Evolutionary conservation across 2,329 filamentous ascomycete species (phyloP).

Genomic region (Cladosporium sp.): DNA sequence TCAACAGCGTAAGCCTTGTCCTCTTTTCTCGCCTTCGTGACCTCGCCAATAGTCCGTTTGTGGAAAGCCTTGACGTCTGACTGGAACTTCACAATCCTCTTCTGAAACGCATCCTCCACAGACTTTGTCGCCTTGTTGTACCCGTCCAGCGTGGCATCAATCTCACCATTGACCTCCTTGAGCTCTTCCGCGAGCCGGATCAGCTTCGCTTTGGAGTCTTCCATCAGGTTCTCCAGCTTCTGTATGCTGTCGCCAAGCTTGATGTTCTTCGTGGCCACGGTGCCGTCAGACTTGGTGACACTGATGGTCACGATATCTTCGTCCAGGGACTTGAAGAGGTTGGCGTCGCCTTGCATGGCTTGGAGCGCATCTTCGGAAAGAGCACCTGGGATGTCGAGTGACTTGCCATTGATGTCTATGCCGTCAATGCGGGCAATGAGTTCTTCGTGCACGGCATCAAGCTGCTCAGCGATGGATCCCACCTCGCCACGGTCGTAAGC

Average conservation of each 20-base stretch:
- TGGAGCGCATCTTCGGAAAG: constrained; percentile 25
- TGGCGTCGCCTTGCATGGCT: constrained; percentile 18
- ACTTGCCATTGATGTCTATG: constrained; percentile 23
- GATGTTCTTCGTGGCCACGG: not conserved
- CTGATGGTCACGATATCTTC: constrained; percentile 24
- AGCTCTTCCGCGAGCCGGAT: constrained; percentile 22
- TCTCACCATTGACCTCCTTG: constrained; percentile 23
- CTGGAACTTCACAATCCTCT: constrained; percentile 22
- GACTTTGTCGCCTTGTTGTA: constrained; percentile 18
- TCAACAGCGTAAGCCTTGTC: constrained; percentile 20
- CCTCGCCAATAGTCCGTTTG: constrained; percentile 23
- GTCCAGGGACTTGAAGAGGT: constrained; percentile 24
- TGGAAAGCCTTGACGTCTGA: constrained; percentile 23
- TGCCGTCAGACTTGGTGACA: constrained; percentile 18
- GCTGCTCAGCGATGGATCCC: not conserved
- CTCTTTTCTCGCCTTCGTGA: constrained; percentile 25
- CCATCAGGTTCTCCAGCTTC: constrained; percentile 21
- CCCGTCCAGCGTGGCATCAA: constrained; percentile 22
- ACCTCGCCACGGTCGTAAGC: constrained; percentile 20
- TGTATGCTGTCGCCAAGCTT: constrained; percentile 26
- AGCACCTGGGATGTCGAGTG: constrained; percentile 19
- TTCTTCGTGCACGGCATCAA: constrained; percentile 21
- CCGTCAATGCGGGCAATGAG: constrained; percentile 26
- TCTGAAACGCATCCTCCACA: constrained; percentile 19
- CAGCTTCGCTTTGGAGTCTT: constrained; percentile 21